Conservation (phyloP, 495 filamentous ascomycete genomes). For the Annulohypoxylon nitens region DNA sequence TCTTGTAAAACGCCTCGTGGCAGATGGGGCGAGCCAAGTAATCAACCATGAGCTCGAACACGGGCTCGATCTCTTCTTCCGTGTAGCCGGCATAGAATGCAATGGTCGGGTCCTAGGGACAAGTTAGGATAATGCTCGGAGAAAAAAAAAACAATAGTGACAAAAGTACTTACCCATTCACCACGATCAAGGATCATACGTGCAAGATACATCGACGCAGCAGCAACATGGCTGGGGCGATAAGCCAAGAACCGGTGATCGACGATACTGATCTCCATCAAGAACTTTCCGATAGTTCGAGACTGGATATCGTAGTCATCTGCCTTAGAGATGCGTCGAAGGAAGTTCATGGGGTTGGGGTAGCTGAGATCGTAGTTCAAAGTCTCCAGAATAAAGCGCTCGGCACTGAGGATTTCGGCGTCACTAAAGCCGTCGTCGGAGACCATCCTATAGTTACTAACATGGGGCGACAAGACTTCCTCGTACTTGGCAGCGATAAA, state of each 20-base stretch:
- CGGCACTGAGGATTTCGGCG: constrained; percentile 94
- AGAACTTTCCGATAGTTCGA: constrained; percentile 94
- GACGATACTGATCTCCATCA: constrained; percentile 96
- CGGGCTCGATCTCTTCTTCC: constrained; percentile 91
- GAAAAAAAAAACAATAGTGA: neutral
- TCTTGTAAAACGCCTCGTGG: constrained; percentile 99
- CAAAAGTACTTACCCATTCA: constrained; percentile 78
- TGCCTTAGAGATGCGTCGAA: constrained; percentile 97
- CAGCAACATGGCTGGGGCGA: constrained; percentile 88
- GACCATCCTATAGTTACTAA: constrained; percentile 95
- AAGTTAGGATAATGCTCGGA: constrained; percentile 42
- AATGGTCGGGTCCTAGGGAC: constrained; percentile 81
- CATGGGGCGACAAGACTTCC: constrained; percentile 95
- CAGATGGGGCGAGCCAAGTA: constrained; percentile 88
- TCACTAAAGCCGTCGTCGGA: constrained; percentile 98
- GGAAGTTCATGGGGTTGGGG: constrained; percentile 99
- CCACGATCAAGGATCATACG: constrained; percentile 90
- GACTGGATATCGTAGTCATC: constrained; percentile 99
- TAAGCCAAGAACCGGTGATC: constrained; percentile 93
- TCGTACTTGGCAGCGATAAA: constrained; percentile 99
- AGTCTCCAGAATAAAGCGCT: constrained; percentile 89
- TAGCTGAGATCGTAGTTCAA: constrained; percentile 98
- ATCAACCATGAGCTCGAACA: constrained; percentile 94
- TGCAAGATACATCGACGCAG: constrained; percentile 93
- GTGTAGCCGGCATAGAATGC: constrained; percentile 93